Conservation (phyloP, 129 eudicot species). For the sunflower (Helianthus annuus) region DNA sequence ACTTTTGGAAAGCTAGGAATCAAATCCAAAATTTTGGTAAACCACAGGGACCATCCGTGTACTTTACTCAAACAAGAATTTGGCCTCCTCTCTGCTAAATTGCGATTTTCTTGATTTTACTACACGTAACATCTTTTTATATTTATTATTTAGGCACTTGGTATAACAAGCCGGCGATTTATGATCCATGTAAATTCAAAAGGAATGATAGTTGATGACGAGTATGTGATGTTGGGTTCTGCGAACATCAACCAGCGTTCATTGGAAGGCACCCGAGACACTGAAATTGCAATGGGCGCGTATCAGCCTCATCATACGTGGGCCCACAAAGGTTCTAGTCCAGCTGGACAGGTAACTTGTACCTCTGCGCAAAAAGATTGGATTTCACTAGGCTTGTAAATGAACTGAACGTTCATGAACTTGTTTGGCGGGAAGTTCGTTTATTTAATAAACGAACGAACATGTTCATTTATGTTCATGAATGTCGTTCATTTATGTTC, state of each 20-base stretch:
- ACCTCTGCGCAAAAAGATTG: neutral
- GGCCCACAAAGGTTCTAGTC: conserved; percentile 36
- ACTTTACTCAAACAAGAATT: neutral
- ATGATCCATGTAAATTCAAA: conserved; percentile 52
- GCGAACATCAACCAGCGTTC: conserved; percentile 60
- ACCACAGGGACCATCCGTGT: neutral
- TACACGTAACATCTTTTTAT: neutral
- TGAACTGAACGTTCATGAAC: neutral
- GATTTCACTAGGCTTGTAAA: neutral
- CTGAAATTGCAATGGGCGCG: conserved; percentile 69
- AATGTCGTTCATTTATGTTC: too few species aligned
- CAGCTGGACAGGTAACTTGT: conserved; percentile 49
- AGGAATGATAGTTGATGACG: conserved; percentile 53
- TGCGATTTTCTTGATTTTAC: conserved; percentile 1
- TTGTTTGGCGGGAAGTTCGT: too few species aligned
- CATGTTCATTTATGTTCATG: too few species aligned
- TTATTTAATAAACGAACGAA: too few species aligned
- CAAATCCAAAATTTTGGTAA: neutral
- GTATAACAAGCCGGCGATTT: conserved; percentile 36
- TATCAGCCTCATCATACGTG: conserved; percentile 54
- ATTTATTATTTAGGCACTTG: conserved; percentile 25
- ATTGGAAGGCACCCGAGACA: conserved; percentile 50
- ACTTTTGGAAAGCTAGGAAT: too few species aligned
- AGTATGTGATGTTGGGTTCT: conserved; percentile 42
- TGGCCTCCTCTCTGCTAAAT: neutral